Evolutionary conservation across 495 filamentous ascomycete species (phyloP).

Genomic region (Sporormia fimetaria): DNA sequence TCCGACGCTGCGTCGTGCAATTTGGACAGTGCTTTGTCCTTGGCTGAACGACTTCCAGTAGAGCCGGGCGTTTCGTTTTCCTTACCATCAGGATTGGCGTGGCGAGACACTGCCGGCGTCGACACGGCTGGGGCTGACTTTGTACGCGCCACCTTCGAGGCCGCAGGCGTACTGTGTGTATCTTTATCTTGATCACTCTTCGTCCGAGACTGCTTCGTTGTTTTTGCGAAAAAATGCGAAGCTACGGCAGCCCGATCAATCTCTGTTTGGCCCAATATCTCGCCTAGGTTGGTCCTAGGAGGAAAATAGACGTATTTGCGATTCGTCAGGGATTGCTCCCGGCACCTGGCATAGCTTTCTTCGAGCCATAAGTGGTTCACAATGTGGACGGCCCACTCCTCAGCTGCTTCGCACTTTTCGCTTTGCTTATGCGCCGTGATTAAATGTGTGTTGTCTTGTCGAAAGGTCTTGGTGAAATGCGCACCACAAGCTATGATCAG

Average conservation of each 20-base stretch:
- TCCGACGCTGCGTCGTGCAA: conserved; percentile 69
- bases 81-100: conserved; percentile 50
- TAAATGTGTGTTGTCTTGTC: conserved; percentile 85
- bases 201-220: no score
- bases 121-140: conserved; percentile 17
- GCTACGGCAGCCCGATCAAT: conserved; percentile 48
- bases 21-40: conserved; percentile 63
- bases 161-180: conserved; percentile 18
- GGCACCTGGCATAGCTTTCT: conserved; percentile 86
- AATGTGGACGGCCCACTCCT: conserved; percentile 82
- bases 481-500: conserved; percentile 72
- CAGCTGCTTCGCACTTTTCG: conserved; percentile 84
- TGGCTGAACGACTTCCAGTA: conserved; percentile 73
- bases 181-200: no score
- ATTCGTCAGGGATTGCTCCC: conserved; percentile 53
- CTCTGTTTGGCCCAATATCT: conserved; percentile 78
- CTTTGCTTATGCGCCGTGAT: conserved; percentile 78
- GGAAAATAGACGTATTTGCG: conserved; percentile 74
- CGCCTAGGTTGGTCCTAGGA: conserved; percentile 75
- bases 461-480: conserved; percentile 84
- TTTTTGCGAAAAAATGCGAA: conserved; percentile 37
- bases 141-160: conserved; percentile 9
- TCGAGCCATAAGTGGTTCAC: conserved; percentile 97
- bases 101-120: conserved; percentile 40
- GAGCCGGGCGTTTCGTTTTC: conserved; percentile 79